Base-by-base conservation (phyloP, 2,329 filamentous ascomycete genomes). In the Arthrobotrys entomopaga region DNA sequence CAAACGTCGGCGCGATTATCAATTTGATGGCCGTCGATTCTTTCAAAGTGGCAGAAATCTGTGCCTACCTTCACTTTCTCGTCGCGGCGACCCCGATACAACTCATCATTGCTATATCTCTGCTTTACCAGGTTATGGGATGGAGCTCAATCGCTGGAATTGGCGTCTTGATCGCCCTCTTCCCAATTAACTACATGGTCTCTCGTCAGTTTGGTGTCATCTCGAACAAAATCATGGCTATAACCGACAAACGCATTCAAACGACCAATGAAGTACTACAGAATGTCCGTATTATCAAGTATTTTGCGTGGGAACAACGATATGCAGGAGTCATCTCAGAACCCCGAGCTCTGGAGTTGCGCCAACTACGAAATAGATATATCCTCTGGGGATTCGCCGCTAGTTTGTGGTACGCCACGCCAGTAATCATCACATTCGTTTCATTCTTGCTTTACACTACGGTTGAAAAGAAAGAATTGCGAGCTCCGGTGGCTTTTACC, bases 251-350 rank as follows among this genome's bases (percentile, higher is more conserved):
- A 80, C 89, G 95, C 61, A 98, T 99, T 76, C 92, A 97, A 80
- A 90, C 93, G 3, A 99, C 95, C 3, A 99, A 99, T 81, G 95
- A 99, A 82, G 91, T 98, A 6, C 84, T 99, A 26, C 93, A 96
- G 80, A 99, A 98, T 79, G 98, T 99, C 77, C 89, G 95, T 59
- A 97, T 99, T 81, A 98, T 99, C 87, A 99, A 99, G 81, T 99
- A 95, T 82, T 99, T 99, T 81, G 94, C 95, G 0, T 99, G 95
- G 95, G 95, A 99, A 81, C 89, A 93, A 78, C 90, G 94, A 1
- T 99, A 97, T 80, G 88, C 91, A 67, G 87, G 88, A 20, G 88
- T 92, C 64, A 92, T 99, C 38, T 91, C 96, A 74, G 94, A 97
- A 81, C 97, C 97, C 83, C 89, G 95, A 76, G 85, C 85, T 49